Base-by-base conservation (phyloP, 805 yeast genomes). In the Metschnikowia santaceciliae region DNA sequence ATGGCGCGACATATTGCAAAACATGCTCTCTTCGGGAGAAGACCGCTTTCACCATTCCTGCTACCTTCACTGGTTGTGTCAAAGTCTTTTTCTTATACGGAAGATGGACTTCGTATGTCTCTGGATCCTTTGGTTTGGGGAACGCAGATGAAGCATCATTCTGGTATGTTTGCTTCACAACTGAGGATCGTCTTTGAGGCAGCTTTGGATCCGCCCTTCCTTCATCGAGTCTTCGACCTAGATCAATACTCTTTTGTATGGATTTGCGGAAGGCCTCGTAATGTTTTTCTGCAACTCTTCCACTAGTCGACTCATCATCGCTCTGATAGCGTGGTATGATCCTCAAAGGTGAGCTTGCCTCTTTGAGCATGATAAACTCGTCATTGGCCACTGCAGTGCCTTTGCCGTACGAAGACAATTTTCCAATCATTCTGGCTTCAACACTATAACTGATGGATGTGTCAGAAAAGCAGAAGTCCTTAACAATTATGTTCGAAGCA, bases 401-500 rank as follows among this genome's bases (percentile, higher is more conserved):
- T 32, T 45, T 42, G 5, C 56, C 54, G 54, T 65, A 62, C 23
- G 61, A 57, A 7, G 64, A 57, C 19, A 52, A 46, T 42, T 61
- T 64, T 5, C 67, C 68, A 36, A 66, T 60, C 15, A 65, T 58
- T 7, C 66, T 53, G 2, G 66, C 63, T 48, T 66, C 68, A 14
- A 66, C 61, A 41, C 67, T 61, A 50, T 65, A 66, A 46, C 64
- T 61, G 44, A 66, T 55, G 13, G 68, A 60, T 4, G 70, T 60
- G 40, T 63, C 70, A 0, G 66, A 54, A 36, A 66, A 63, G 14
- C 61, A 63, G 37, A 56, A 57, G 52, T 66, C 70, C 32, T 60
- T 54, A 26, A 64, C 55, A n/a, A 62, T 52, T 22, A 51, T 30
- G 20, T 34, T 37, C 6, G 33, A 11, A 22, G 51, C 42, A 19